phyloP scores from a whole-genome alignment of 352 stramenopile species.

The Bremia lactucae region DNA sequence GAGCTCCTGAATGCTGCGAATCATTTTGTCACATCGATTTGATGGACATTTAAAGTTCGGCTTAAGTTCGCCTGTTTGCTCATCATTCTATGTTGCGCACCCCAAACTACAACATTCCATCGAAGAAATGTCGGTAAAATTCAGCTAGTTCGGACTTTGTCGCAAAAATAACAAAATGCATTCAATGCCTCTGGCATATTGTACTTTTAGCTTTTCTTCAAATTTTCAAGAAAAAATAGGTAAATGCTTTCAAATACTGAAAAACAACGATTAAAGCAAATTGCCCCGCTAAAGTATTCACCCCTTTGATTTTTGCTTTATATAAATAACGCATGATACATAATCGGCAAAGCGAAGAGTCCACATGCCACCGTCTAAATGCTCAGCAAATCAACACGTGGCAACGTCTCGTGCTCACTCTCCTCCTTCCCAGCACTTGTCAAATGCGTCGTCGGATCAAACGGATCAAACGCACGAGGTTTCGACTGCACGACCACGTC shows the following conservation, averaged over 20 bases:
- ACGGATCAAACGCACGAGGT: slow-evolving; percentile 33
- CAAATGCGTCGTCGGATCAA: slow-evolving; percentile 19
- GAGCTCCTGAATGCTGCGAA: slow-evolving; percentile 36
- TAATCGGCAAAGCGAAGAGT: background rate
- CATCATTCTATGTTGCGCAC: background rate
- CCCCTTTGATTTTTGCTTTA: slow-evolving; percentile 7
- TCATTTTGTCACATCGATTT: slow-evolving; percentile 31
- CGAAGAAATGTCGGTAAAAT: too few species aligned
- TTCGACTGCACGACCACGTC: slow-evolving; percentile 47
- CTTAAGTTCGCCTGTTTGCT: slow-evolving; percentile 7
- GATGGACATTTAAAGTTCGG: too few species aligned
- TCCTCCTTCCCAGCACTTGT: slow-evolving; percentile 15
- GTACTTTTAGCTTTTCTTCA: too few species aligned
- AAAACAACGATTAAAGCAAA: background rate
- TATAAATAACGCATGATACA: slow-evolving; percentile 27
- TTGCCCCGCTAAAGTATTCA: slow-evolving; percentile 7
- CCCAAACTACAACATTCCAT: slow-evolving; percentile 8
- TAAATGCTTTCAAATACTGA: slow-evolving; percentile 97
- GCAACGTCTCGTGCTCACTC: slow-evolving; percentile 14
- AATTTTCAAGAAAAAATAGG: too few species aligned
- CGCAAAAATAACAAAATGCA: too few species aligned
- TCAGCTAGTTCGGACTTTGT: too few species aligned
- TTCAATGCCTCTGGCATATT: too few species aligned
- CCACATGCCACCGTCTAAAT: slow-evolving; percentile 15
- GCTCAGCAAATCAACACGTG: slow-evolving; percentile 30